Evolutionary conservation across 345 rosid genomes (phyloP).

Genomic region (Sonneratia caseolaris): DNA sequence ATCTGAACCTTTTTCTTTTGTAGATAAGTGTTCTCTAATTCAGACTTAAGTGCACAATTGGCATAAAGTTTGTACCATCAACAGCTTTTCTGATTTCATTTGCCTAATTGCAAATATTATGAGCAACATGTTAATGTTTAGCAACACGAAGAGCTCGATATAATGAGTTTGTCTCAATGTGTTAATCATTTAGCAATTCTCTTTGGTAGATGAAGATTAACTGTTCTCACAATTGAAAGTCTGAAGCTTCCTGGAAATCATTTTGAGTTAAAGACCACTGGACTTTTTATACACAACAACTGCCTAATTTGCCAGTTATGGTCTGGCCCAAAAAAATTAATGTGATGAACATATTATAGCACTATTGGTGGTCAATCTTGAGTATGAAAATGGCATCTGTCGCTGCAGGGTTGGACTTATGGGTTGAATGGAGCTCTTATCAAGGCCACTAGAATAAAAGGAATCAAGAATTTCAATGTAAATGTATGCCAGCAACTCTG

Average conservation of each 20-base stretch:
- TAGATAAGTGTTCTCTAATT: too few species aligned
- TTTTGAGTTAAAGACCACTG: background rate
- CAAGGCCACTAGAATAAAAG: slow-evolving; percentile 61
- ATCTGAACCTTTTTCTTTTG: background rate
- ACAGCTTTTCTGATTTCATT: background rate
- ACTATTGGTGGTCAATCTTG: background rate
- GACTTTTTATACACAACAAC: background rate
- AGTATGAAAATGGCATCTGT: background rate
- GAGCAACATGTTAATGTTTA: background rate
- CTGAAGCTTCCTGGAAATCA: background rate
- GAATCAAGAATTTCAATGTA: slow-evolving; percentile 45
- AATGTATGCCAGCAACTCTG: slow-evolving; percentile 31
- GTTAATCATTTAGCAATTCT: background rate
- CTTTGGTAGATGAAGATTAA: too few species aligned
- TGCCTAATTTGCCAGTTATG: background rate
- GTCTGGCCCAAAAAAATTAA: background rate
- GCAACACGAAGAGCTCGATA: background rate
- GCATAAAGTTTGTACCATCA: background rate
- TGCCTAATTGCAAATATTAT: too few species aligned
- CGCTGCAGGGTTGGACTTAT: slow-evolving; percentile 81
- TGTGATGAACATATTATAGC: background rate
- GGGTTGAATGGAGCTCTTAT: slow-evolving; percentile 68
- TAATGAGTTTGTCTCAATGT: background rate
- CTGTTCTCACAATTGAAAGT: too few species aligned
- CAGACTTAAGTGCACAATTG: background rate